Base-by-base conservation (phyloP, 306 rosid species). In the Trifolium subterraneum region DNA sequence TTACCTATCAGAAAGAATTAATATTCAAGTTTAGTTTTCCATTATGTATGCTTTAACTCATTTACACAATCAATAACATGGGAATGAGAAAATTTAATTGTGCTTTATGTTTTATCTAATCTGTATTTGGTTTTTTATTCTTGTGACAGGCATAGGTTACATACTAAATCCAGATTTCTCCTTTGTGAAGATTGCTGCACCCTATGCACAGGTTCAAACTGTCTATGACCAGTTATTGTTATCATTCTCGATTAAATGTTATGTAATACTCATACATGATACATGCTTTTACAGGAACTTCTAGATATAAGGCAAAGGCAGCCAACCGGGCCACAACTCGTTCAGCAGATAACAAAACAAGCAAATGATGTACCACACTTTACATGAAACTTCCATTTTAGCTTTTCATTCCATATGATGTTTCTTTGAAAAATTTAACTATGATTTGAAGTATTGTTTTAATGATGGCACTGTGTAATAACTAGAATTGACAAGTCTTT, bases 111-210 rank as follows among this genome's bases (percentile, higher is more conserved):
- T 54, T 54, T 15, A 45, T 60, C 70, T 45, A 42, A 54, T 66
- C 45, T 36, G 33, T 2, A 15, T 29, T 62, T 71, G 55, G 29
- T 73, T 29, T 35, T 74, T 64, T 31, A 52, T 18, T 78, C 35
- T 68, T 51, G 54, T 78, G 71, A 19, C 85, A 92, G 93, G 97
- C 83, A 85, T 94, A 77, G 95, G 99, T 59, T 90, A 90, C 86
- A 79, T 58, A 13, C 96, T 94, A 19, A 84, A 87, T 88, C 89
- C 91, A 68, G 82, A 87, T 75, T 94, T 94, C 80, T 92, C 99
- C 42, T 94, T 94, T 42, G 99, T 83, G 62, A 90, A 94, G 87
- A 88, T 92, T 68, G 99, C 95, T 20, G 95, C 99, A 27, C 99
- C 99, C 8, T 94, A 88, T 90, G 99, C 97, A 1, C 97, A 94